Conservation (phyloP, 2,329 filamentous ascomycete genomes). For the Purpureocillium lavendulum region DNA sequence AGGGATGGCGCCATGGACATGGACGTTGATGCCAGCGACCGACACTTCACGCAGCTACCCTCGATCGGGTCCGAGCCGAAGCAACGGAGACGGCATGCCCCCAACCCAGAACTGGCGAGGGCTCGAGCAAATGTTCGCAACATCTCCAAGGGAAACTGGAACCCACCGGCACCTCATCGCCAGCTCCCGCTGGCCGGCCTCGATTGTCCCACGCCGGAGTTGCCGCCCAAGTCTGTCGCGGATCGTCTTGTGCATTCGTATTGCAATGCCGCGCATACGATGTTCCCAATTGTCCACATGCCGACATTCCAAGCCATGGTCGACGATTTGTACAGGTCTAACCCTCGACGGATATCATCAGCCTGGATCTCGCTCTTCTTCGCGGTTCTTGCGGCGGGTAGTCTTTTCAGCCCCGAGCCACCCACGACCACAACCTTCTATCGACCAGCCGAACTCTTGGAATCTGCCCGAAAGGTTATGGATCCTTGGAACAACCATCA, state of each 20-base stretch:
- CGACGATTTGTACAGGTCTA: constrained; percentile 66
- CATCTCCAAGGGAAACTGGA: constrained; percentile 72
- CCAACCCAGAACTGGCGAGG: constrained; percentile 60
- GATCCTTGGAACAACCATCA: constrained; percentile 79
- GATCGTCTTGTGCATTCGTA: constrained; percentile 72
- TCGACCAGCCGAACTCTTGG: constrained; percentile 56
- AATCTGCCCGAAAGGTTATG: constrained; percentile 59
- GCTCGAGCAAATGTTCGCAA: constrained; percentile 65
- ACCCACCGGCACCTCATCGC: constrained; percentile 62
- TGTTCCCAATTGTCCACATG: constrained; percentile 84
- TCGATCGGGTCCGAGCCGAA: constrained; percentile 58
- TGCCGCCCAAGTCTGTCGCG: constrained; percentile 62
- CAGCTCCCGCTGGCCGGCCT: constrained; percentile 38
- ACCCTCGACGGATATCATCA: constrained; percentile 47
- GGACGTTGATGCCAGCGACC: constrained; percentile 37
- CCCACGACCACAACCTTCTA: constrained; percentile 44
- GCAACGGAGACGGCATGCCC: constrained; percentile 50
- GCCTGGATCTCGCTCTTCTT: constrained; percentile 78
- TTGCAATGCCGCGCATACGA: constrained; percentile 65
- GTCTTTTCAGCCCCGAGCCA: constrained; percentile 55
- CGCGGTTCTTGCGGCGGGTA: constrained; percentile 73
- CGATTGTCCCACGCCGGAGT: constrained; percentile 47
- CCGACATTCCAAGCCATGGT: constrained; percentile 70
- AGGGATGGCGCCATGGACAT: constrained; percentile 41
- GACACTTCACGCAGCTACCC: constrained; percentile 49